Evolutionary conservation across 2,329 filamentous ascomycete genomes (phyloP).

Genomic region (Leptosphaerulina australis): DNA sequence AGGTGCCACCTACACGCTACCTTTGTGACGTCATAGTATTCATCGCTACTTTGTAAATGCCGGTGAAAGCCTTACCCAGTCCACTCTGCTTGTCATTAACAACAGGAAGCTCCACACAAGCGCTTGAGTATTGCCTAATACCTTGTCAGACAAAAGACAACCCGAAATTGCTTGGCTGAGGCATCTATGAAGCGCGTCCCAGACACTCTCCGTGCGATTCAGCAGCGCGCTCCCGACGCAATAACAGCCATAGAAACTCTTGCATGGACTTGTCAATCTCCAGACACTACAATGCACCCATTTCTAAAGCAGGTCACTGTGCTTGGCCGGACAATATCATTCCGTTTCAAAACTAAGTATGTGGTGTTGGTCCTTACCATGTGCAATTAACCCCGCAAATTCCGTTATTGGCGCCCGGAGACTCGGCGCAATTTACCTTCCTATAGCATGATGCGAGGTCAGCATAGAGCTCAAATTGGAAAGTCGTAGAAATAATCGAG

Average conservation of each 20-base stretch:
- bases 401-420: conserved; percentile 3
- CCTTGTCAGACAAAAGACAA: conserved; percentile 14
- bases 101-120: conserved; percentile 2
- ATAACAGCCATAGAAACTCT: background rate
- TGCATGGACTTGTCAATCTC: conserved; percentile 5
- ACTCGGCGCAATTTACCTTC: background rate
- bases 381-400: conserved; percentile 8
- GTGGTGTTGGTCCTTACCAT: background rate
- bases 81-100: conserved; percentile 17
- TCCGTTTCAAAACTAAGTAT: background rate
- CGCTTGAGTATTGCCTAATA: conserved; percentile 3
- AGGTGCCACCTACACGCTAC: background rate
- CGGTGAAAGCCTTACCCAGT: background rate
- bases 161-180: conserved; percentile 17
- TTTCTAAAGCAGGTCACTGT: background rate
- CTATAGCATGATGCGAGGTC: conserved; percentile 5
- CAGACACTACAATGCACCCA: background rate
- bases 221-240: background rate
- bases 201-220: conserved; percentile 9
- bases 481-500: background rate
- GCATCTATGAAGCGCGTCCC: conserved; percentile 14
- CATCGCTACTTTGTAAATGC: conserved; percentile 9
- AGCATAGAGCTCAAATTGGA: conserved; percentile 1
- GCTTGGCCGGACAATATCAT: background rate
- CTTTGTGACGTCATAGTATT: conserved; percentile 12